A percentile compares a stretch with the other conserved stretches of the same genome.
Evolutionary conservation across 2,329 filamentous ascomycete species (phyloP).

Genomic region (Atkinsonella texensis): DNA sequence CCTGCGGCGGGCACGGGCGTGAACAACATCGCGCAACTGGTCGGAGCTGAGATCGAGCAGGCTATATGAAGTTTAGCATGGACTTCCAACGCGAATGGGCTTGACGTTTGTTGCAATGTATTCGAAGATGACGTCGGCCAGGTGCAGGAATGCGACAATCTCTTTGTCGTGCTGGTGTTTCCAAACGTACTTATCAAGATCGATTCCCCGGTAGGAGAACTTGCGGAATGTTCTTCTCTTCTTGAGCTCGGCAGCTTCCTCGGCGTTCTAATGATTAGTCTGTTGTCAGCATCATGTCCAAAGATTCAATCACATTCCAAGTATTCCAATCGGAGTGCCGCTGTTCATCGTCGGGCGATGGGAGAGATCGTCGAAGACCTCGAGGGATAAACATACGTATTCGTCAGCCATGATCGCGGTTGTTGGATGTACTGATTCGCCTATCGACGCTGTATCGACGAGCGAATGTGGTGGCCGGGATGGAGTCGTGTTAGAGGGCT

Average conservation of each 20-base stretch:
- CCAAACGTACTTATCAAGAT: slow-evolving; percentile 88
- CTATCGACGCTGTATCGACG: slow-evolving; percentile 31
- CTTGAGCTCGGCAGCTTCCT: slow-evolving; percentile 99
- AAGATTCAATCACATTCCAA: background rate
- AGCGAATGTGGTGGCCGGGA: slow-evolving; percentile 28
- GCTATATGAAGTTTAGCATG: slow-evolving; percentile 37
- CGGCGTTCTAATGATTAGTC: slow-evolving; percentile 59
- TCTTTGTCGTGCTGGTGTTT: slow-evolving; percentile 6
- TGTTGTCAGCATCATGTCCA: slow-evolving; percentile 16
- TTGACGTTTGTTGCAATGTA: background rate
- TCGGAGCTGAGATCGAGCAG: slow-evolving; percentile 98
- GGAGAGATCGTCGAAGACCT: slow-evolving; percentile 15
- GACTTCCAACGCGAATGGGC: background rate
- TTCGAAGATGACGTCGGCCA: background rate
- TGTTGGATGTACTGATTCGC: slow-evolving; percentile 29
- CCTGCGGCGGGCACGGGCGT: slow-evolving; percentile 94
- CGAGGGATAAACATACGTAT: slow-evolving; percentile 55
- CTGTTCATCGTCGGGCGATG: slow-evolving; percentile 13
- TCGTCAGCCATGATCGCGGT: slow-evolving; percentile 73
- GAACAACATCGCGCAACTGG: slow-evolving; percentile 97
- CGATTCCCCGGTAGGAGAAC: slow-evolving; percentile 98
- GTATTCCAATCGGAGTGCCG: background rate
- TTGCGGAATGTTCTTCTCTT: slow-evolving; percentile 99
- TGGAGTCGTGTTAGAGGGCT: slow-evolving; percentile 22
- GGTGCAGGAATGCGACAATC: background rate